phyloP scores from a whole-genome alignment of 495 filamentous ascomycete species.

The Trichoderma orchidacearum region DNA sequence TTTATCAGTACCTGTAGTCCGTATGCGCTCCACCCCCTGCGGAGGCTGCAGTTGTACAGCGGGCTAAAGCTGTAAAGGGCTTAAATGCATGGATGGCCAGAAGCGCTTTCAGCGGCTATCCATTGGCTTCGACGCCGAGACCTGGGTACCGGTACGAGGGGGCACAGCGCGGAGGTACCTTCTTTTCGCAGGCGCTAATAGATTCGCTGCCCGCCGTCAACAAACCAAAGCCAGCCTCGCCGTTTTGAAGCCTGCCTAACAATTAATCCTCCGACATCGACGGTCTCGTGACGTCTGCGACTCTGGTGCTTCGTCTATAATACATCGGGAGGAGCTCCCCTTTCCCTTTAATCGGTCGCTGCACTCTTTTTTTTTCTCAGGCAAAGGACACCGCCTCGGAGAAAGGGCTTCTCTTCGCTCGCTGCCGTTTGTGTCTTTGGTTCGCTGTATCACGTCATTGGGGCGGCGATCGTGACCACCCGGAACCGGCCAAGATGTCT shows the following conservation, averaged over 20 bases:
- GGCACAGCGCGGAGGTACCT: too few species aligned
- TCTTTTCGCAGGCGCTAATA: not conserved
- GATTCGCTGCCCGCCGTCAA: not conserved
- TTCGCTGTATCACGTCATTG: not conserved
- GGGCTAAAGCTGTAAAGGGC: too few species aligned
- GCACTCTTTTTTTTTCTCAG: not conserved
- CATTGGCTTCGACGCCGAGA: not conserved
- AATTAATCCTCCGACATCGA: not conserved
- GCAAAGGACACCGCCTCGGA: not conserved
- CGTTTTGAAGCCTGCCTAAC: not conserved
- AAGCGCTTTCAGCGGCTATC: not conserved
- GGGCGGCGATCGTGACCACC: not conserved
- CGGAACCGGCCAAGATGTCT: slow-evolving; percentile 45
- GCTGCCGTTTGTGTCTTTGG: not conserved
- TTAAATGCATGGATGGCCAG: too few species aligned
- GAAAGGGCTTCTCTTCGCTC: not conserved
- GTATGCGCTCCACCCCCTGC: too few species aligned
- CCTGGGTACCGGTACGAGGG: not conserved
- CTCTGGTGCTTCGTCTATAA: not conserved
- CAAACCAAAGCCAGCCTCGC: not conserved
- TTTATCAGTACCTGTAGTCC: too few species aligned
- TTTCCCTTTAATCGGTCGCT: too few species aligned
- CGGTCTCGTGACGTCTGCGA: not conserved
- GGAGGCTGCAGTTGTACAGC: too few species aligned
- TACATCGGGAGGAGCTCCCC: not conserved